phyloP scores from a whole-genome alignment of 1,284 basidiomycete species.

The Austroboletus olivaceoglutinosus region DNA sequence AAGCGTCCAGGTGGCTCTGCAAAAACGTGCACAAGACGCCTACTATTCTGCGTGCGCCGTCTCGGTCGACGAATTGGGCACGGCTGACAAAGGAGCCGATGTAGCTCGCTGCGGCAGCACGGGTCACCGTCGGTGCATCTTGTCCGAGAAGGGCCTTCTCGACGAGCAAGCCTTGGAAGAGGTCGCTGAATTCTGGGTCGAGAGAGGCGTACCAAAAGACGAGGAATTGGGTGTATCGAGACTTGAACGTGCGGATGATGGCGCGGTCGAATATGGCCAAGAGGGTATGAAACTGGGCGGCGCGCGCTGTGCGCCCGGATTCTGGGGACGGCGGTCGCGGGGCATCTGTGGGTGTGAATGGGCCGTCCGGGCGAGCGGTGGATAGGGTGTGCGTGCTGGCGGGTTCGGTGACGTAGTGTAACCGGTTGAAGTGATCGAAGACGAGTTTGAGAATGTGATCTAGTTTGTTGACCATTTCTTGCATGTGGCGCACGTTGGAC shows the following conservation, averaged over 20 bases:
- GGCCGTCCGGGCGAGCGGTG: slow-evolving; percentile 5
- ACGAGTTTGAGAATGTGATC: slow-evolving; percentile 85
- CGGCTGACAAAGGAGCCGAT: slow-evolving; percentile 92
- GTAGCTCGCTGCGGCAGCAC: slow-evolving; percentile 89
- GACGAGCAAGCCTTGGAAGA: slow-evolving; percentile 92
- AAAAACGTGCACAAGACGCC: slow-evolving; percentile 85
- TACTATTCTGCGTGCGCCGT: slow-evolving; percentile 75
- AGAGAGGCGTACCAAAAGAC: slow-evolving; percentile 95
- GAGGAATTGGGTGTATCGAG: slow-evolving; percentile 96
- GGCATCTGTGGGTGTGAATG: slow-evolving; percentile 30
- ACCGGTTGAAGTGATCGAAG: slow-evolving; percentile 76
- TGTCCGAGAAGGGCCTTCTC: slow-evolving; percentile 78
- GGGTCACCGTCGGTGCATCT: slow-evolving; percentile 64
- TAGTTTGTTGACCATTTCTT: slow-evolving; percentile 87
- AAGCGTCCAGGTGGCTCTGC: slow-evolving; percentile 68
- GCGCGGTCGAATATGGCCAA: slow-evolving; percentile 91
- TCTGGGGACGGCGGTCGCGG: slow-evolving; percentile 33
- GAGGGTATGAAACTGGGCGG: slow-evolving; percentile 80
- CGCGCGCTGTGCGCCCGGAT: slow-evolving; percentile 39
- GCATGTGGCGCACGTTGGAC: slow-evolving; percentile 65
- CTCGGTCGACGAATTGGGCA: slow-evolving; percentile 81
- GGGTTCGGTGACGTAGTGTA: slow-evolving; percentile 35
- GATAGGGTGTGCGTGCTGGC: slow-evolving; percentile 12
- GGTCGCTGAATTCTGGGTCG: slow-evolving; percentile 85
- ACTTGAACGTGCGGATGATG: slow-evolving; percentile 94